Conservation (phyloP, 1,139 yeast genomes). For the Eremothecium coryli region DNA sequence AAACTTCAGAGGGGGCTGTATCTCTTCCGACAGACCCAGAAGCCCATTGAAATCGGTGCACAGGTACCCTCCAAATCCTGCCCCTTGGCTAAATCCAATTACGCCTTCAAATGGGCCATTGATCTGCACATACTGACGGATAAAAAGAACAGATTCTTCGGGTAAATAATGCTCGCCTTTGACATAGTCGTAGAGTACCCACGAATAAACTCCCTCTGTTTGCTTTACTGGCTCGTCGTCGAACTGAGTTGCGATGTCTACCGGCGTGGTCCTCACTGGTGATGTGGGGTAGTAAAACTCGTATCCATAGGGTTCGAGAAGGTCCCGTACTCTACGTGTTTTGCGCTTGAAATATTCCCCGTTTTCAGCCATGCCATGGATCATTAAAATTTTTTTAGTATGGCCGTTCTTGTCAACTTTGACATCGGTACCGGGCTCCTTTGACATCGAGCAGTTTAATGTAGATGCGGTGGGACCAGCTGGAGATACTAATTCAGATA, state of each 20-base stretch:
- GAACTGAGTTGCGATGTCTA: constrained; percentile 22
- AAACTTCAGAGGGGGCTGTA: constrained; percentile 50
- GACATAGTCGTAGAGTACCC: constrained; percentile 25
- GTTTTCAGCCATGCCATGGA: constrained; percentile 56
- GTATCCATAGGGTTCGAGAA: constrained; percentile 51
- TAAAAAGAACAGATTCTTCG: constrained; percentile 2
- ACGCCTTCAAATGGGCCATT: constrained; percentile 84
- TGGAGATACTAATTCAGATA: too few species aligned
- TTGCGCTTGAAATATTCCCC: constrained; percentile 67
- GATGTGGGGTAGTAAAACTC: constrained; percentile 67
- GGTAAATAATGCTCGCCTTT: constrained; percentile 12
- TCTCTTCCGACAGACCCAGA: constrained; percentile 18
- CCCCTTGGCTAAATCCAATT: constrained; percentile 90
- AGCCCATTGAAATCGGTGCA: constrained; percentile 37
- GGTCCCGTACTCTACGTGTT: constrained; percentile 62
- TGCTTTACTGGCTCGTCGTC: constrained; percentile 10
- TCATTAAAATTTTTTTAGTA: constrained; percentile 36
- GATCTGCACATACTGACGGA: constrained; percentile 27
- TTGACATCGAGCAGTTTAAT: neutral
- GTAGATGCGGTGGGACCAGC: neutral
- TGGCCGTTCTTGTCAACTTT: neutral
- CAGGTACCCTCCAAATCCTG: constrained; percentile 63
- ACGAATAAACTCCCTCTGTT: constrained; percentile 21
- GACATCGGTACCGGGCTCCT: neutral
- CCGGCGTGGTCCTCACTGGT: constrained; percentile 36